Evolutionary conservation across 2,329 filamentous ascomycete genomes (phyloP).

Genomic region (Cercospora sojina): DNA sequence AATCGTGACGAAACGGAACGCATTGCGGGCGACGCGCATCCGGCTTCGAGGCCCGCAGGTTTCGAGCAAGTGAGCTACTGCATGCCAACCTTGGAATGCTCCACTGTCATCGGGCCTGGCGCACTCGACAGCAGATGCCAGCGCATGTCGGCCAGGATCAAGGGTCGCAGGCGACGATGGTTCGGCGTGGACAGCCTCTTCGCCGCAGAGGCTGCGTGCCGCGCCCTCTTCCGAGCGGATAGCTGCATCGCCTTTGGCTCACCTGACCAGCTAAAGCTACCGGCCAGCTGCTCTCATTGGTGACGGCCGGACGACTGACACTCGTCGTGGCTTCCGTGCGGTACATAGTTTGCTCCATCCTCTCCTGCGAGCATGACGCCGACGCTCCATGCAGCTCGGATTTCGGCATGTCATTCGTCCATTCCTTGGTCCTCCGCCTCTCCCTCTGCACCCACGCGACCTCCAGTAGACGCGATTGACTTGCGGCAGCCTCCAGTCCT

Average conservation of each 20-base stretch:
- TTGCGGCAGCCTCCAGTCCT: background rate
- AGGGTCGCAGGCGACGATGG: background rate
- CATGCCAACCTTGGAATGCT: background rate
- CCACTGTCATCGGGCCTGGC: background rate
- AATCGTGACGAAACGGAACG: background rate
- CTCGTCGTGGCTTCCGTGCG: slow-evolving; percentile 12
- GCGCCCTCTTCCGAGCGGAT: slow-evolving; percentile 11
- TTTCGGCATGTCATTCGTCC: slow-evolving; percentile 14
- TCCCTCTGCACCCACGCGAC: background rate
- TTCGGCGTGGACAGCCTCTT: background rate
- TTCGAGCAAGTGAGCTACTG: slow-evolving; percentile 7
- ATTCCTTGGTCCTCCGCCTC: background rate
- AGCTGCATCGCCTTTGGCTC: slow-evolving; percentile 12
- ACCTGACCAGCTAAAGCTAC: slow-evolving; percentile 12
- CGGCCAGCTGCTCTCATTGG: slow-evolving; percentile 13
- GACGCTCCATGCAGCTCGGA: slow-evolving; percentile 7
- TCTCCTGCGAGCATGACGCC: slow-evolving; percentile 16
- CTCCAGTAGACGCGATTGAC: background rate
- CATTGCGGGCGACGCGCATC: background rate
- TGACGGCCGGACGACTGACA: slow-evolving; percentile 14
- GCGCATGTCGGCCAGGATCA: slow-evolving; percentile 12
- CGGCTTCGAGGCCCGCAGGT: background rate
- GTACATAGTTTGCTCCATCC: slow-evolving; percentile 11
- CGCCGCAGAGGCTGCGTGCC: slow-evolving; percentile 5
- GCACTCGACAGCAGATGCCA: slow-evolving; percentile 7